Conservation (phyloP, 2,329 filamentous ascomycete genomes). For the Paecilomyces niveus region DNA sequence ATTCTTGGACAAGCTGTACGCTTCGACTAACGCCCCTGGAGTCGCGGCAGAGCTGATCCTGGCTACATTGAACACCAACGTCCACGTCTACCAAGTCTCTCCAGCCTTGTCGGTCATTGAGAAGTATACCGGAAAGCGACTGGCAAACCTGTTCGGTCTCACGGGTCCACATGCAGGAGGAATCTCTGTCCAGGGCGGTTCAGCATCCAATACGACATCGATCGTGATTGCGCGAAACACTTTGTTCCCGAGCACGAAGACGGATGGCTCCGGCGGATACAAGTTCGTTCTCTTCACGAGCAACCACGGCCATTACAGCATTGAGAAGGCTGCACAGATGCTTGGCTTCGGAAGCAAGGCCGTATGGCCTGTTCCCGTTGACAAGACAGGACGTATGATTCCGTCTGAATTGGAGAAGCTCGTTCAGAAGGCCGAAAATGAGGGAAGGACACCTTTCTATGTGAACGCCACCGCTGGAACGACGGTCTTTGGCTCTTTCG, state of each 20-base stretch:
- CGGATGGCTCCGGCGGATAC: conserved; percentile 55
- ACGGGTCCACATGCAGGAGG: conserved; percentile 61
- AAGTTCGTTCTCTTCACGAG: conserved; percentile 82
- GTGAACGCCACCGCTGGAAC: conserved; percentile 94
- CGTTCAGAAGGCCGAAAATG: conserved; percentile 53
- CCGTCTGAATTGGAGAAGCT: conserved; percentile 56
- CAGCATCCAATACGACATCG: conserved; percentile 75
- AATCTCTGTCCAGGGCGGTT: conserved; percentile 71
- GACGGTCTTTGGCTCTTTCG: conserved; percentile 84
- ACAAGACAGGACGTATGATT: conserved; percentile 64
- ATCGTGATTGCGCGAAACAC: conserved; percentile 83
- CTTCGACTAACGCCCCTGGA: conserved; percentile 81
- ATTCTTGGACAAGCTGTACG: conserved; percentile 91
- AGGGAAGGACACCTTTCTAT: conserved; percentile 79
- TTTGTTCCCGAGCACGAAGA: conserved; percentile 72
- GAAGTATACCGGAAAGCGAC: conserved; percentile 65
- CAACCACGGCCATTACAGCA: conserved; percentile 84
- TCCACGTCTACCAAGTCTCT: conserved; percentile 91
- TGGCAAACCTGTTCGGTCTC: conserved; percentile 74
- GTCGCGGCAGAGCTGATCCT: conserved; percentile 79
- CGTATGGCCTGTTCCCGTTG: conserved; percentile 69
- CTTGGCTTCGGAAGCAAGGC: conserved; percentile 71
- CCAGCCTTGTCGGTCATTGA: conserved; percentile 83
- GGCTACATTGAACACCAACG: conserved; percentile 82
- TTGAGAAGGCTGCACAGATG: conserved; percentile 91